Base-by-base conservation (phyloP, 805 yeast species). In the Nakazawaea sp. region DNA sequence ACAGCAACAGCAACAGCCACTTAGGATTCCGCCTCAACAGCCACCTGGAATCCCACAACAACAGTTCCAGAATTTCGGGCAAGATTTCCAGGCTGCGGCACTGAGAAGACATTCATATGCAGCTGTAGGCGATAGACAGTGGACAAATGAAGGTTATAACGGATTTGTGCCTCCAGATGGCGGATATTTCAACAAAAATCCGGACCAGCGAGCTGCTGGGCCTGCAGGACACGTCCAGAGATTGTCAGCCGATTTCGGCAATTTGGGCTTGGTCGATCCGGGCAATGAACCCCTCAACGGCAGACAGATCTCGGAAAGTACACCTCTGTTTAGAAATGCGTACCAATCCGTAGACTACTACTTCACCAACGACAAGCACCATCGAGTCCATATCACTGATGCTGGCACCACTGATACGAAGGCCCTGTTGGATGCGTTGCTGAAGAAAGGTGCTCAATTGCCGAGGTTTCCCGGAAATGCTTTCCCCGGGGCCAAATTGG, bases 401-500 rank as follows among this genome's bases (percentile, higher is more conserved):
- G 34, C 44, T 5, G 32, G 39, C 18, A 20, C 41, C 20, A 26
- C 18, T 9, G 41, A 44, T 26, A 40, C 40, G 8, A 35, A 39
- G 9, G 19, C 35, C 3, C 27, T 34, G 5, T 34, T 42, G 16
- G 45, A 37, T 11, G 40, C 41, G 12, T 34, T 41, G 10, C 58
- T 46, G 51, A 62, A 33, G 65, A 66, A 20, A 51, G 58, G 41
- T 54, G 58, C 48, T 58, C 66, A 23, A 46, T 55, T 40, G 58
- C 71, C 59, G 37, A 58, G 42, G 48, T 67, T 41, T 40, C 66
- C 49, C 33, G 50, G 49, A 3, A 53, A 51, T 12, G 52, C 43
- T 51, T 47, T 49, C 53, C 61, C 53, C 2, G 50, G 48, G 2
- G 54, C 48, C 35, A 62, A 61, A 42, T 64, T 84, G 38, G 72